Evolutionary conservation across 2,329 filamentous ascomycete species (phyloP), one percentile per base, ranked within the genome.

Genomic region (Trichoderma brevicompactum): DNA sequence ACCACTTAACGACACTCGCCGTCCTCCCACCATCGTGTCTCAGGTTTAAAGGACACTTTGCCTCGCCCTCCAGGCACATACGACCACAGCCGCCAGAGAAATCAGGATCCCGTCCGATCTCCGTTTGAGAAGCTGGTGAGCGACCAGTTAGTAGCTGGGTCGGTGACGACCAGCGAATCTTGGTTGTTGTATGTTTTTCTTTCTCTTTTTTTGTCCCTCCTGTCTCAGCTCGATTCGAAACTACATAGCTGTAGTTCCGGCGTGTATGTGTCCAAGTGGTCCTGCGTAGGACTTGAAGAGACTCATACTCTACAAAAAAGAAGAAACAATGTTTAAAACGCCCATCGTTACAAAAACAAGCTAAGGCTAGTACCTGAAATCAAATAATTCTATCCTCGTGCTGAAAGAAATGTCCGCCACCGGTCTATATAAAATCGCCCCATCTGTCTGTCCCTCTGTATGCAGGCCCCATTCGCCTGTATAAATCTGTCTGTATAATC

Each of bases 31-130:
- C 23, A 28, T 5, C 23, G 23, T 28, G 23, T 3, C 23, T 28
- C 23, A 5, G 23, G 23, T 28, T 28, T 28, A 28, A 3, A 28
- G 23, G 23, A 5, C 23, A 7, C 1, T 40, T 17, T 43, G 32
- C 49, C 7, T 53, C 15, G 15, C n/a, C 49, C 15, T 38, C 59
- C 19, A 36, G n/a, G 23, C 48, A 70, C 68, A 70, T 70, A 70
- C 68, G 68, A 68, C 66, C 69, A 70, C 41, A 69, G 69, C 60
- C 61, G 48, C 41, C 48, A 60, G 63, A 56, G 41, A 69, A 66
- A 53, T 67, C 68, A 44, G 68, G 68, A 67, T 70, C 68, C 66
- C 68, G 68, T 70, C 64, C 34, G 66, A 64, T 68, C 66, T 62
- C 67, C 66, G 40, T 46, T 43, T 28, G 68, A 67, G 65, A 69